Conservation (phyloP, 1,139 yeast genomes). For the Martiniozyma asiatica region DNA sequence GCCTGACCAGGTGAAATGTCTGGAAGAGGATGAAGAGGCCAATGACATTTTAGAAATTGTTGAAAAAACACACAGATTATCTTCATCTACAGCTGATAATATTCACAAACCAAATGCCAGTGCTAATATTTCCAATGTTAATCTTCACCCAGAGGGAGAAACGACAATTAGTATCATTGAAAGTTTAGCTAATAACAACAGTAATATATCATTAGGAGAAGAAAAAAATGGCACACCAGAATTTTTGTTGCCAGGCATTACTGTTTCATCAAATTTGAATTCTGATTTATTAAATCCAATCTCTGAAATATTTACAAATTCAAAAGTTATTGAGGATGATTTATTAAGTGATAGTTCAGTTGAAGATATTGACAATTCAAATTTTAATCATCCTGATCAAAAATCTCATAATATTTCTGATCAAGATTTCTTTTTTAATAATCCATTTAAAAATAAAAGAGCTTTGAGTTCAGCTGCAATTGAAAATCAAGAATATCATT, state of each 20-base stretch:
- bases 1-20: conserved; percentile 9
- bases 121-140: too few species aligned
- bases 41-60: conserved; percentile 18
- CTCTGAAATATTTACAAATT: too few species aligned
- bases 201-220: too few species aligned
- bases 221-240: too few species aligned
- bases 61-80: not conserved
- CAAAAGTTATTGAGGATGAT: conserved; percentile 2
- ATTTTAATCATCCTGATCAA: conserved; percentile 2
- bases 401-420: conserved; percentile 15
- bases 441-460: conserved; percentile 15
- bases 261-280: too few species aligned
- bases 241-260: too few species aligned
- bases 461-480: conserved; percentile 10
- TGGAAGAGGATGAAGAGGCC: conserved; percentile 11
- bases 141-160: too few species aligned
- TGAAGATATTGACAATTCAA: conserved; percentile 1
- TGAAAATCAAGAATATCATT: conserved; percentile 8
- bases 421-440: conserved; percentile 23
- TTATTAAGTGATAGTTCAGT: conserved; percentile 4
- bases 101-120: too few species aligned
- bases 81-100: too few species aligned
- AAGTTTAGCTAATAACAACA: too few species aligned
- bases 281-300: too few species aligned
- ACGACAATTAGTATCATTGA: conserved; percentile 6